Conservation (phyloP, 371 early-diverging fungal species). For the Capillidium heterosporum region DNA sequence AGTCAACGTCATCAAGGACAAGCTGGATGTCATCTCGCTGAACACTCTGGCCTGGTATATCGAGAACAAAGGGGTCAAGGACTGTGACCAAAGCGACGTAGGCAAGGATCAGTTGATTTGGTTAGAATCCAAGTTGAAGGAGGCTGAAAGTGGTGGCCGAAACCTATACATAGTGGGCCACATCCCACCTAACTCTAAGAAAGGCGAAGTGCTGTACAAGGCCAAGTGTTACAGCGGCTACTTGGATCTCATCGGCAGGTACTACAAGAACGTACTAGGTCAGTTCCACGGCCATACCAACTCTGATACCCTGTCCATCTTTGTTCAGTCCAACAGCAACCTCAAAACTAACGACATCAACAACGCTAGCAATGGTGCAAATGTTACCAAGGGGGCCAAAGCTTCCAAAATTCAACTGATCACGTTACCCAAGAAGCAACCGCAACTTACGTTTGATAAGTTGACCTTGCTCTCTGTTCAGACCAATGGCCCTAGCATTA, state of each 20-base stretch:
- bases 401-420: slow-evolving; percentile 2
- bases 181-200: slow-evolving; percentile 22
- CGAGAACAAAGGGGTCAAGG: slow-evolving; percentile 4
- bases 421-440: slow-evolving; percentile 5
- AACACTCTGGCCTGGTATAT: slow-evolving; percentile 12
- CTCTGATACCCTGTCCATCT: slow-evolving; percentile 6
- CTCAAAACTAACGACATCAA: background rate
- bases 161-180: slow-evolving; percentile 23
- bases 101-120: slow-evolving; percentile 12
- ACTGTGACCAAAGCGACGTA: slow-evolving; percentile 10
- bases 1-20: slow-evolving; percentile 1
- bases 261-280: slow-evolving; percentile 18
- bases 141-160: background rate
- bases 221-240: slow-evolving; percentile 19
- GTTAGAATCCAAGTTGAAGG: slow-evolving; percentile 6
- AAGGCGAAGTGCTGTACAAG: slow-evolving; percentile 11
- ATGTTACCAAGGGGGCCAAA: background rate
- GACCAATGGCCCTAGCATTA: slow-evolving; percentile 26
- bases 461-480: slow-evolving; percentile 9
- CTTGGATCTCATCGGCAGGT: slow-evolving; percentile 19
- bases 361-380: background rate
- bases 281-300: slow-evolving; percentile 25
- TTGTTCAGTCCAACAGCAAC: background rate
- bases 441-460: background rate
- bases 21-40: slow-evolving; percentile 12